Percentiles rank a stretch among this genome's conserved stretches.
These are phyloP conservation scores for Mycena polygramma DNA, from an alignment of 768 basidiomycete genomes.

Conservation along the genomic window DNA sequence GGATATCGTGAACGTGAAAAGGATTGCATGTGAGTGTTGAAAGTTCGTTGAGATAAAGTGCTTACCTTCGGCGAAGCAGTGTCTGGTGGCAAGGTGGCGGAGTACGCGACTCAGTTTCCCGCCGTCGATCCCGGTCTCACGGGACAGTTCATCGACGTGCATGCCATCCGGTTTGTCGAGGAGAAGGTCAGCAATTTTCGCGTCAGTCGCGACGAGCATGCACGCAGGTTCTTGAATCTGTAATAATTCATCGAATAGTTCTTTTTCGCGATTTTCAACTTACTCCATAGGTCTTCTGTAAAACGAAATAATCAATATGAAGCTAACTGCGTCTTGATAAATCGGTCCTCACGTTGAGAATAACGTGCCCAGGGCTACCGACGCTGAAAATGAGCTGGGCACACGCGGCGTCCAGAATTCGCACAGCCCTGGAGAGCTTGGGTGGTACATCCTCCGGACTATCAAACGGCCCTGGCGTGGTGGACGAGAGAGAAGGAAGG, in stretches of 20 bases:
- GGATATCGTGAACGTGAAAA: background rate
- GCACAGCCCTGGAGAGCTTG: conserved; percentile 25
- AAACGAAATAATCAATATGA: background rate
- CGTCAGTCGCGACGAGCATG: conserved; percentile 49
- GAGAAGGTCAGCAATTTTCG: conserved; percentile 55
- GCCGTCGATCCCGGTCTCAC: conserved; percentile 47
- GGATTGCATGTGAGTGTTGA: too few relatives aligned
- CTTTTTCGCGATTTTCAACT: background rate
- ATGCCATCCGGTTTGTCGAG: conserved; percentile 51
- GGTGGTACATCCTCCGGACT: conserved; percentile 16
- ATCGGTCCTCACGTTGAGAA: conserved; percentile 45
- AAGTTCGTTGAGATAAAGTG: too few relatives aligned
- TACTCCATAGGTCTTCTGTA: conserved; percentile 38
- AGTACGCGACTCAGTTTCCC: conserved; percentile 55
- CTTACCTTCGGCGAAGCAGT: conserved; percentile 56
- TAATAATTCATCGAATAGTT: conserved; percentile 37
- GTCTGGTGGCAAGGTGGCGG: conserved; percentile 54
- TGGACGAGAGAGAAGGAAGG: conserved; percentile 49
- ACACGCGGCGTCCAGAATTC: conserved; percentile 33
- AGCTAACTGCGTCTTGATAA: background rate
- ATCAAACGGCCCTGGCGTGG: conserved; percentile 45
- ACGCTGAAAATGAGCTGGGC: conserved; percentile 32
- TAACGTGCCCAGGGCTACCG: conserved; percentile 44
- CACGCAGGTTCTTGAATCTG: conserved; percentile 45
- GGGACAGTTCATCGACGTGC: conserved; percentile 48